These are phyloP conservation scores for Globisporangium paroecandrum DNA, from an alignment of 352 stramenopile genomes.

Conservation along the genomic window DNA sequence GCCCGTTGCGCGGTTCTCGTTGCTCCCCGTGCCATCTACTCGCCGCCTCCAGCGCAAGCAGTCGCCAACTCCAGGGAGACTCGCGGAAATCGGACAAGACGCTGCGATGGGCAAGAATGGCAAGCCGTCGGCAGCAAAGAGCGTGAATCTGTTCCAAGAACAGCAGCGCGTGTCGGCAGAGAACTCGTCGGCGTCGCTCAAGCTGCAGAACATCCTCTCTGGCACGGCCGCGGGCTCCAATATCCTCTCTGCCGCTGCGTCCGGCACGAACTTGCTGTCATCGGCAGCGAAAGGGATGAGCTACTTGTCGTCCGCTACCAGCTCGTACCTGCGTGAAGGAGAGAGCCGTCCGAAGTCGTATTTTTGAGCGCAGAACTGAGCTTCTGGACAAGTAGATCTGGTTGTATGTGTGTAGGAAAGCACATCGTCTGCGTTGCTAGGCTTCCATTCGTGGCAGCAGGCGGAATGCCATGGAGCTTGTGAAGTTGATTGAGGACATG, in stretches of 20 bases:
- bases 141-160: slow-evolving; percentile 41
- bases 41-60: slow-evolving; percentile 49
- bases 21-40: slow-evolving; percentile 67
- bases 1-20: slow-evolving; percentile 73
- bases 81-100: not conserved
- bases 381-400: not conserved
- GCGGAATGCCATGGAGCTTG: not conserved
- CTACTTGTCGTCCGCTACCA: slow-evolving; percentile 74
- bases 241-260: slow-evolving; percentile 57
- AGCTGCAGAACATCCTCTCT: slow-evolving; percentile 67
- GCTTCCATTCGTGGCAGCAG: not conserved
- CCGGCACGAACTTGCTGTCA: slow-evolving; percentile 56
- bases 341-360: slow-evolving; percentile 47
- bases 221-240: slow-evolving; percentile 59
- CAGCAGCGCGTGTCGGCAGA: slow-evolving; percentile 11
- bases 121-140: slow-evolving; percentile 22
- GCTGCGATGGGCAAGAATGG: slow-evolving; percentile 26
- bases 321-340: slow-evolving; percentile 53
- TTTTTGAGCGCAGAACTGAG: slow-evolving; percentile 39
- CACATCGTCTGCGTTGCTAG: not conserved
- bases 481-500: not conserved
- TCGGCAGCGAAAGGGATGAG: slow-evolving; percentile 81
- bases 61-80: slow-evolving; percentile 18
- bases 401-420: not conserved
- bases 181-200: slow-evolving; percentile 32